Base-by-base conservation (phyloP, 108 stramenopile genomes). In the Nannochloropsis salina region DNA sequence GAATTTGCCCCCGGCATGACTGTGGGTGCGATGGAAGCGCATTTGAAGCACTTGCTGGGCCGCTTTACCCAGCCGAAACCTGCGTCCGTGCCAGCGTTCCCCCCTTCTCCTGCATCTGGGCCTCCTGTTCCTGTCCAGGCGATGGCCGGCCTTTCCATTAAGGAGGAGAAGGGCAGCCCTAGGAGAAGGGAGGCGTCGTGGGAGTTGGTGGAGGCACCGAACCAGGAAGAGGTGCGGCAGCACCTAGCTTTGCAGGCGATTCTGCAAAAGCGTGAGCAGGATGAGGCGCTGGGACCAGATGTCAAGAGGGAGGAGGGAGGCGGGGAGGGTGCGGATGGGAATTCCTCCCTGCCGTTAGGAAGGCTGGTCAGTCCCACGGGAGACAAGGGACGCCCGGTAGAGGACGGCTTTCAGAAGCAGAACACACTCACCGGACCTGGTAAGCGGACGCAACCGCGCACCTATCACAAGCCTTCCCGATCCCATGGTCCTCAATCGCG, bases 1-100 rank as follows among this genome's bases (percentile, higher is more conserved):
- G 61, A 74, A n/a, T 74, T 74, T 74, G n/a, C n/a, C 20, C 61
- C 61, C n/a, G 61, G 61, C 61, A 74, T 74, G 61, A 74, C 20
- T 0, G 20, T 74, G 61, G 8, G 61, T 15, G 20, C 20, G 15
- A n/a, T 74, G 61, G 61, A 74, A 8, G 61, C 4, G 8, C 61
- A 74, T 74, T n/a, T 74, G 61, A 74, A 74, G 61, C 61, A 74
- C 15, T n/a, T 74, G 15, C 15, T n/a, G 4, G n/a, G 61, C 8
- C 61, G 61, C 20, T n/a, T 74, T 6, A 2, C 61, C 61, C 61
- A 15, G 3, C 61, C 61, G 20, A 74, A 74, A n/a, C 61, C 61
- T n/a, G n/a, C 61, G 20, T n/a, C 61, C n/a, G 20, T n/a, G 15
- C 61, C 61, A 15, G 15, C 61, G 20, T n/a, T 3, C 61, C 61